Conservation (phyloP, 1,139 yeast genomes). For the Candida freyschussii region DNA sequence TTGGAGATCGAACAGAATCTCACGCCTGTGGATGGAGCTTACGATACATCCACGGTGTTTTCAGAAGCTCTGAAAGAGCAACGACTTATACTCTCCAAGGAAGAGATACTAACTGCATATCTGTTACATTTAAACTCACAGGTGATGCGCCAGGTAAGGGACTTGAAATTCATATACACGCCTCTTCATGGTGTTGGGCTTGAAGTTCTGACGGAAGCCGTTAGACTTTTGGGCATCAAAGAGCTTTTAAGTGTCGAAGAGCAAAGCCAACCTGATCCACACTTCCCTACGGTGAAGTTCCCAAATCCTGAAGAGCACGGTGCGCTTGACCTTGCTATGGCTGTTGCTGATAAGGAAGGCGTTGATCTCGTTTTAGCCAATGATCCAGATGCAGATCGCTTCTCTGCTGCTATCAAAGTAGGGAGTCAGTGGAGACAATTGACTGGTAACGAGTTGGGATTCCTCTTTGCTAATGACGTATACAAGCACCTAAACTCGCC, state of each 20-base stretch:
- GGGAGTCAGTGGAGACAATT: conserved; percentile 64
- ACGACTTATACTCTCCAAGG: conserved; percentile 25
- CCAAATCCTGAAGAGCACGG: conserved; percentile 98
- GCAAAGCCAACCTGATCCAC: conserved; percentile 77
- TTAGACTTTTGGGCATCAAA: conserved; percentile 31
- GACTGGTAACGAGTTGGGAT: conserved; percentile 90
- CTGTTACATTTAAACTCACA: conserved; percentile 30
- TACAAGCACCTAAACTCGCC: conserved; percentile 29
- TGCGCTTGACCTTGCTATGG: conserved; percentile 71
- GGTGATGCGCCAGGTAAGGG: conserved; percentile 24
- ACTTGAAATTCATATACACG: conserved; percentile 63
- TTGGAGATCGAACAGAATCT: conserved; percentile 53
- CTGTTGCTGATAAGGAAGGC: conserved; percentile 33
- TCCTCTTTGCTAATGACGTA: conserved; percentile 67
- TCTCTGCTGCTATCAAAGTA: conserved; percentile 58
- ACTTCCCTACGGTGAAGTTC: conserved; percentile 76
- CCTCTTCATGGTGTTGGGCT: conserved; percentile 95
- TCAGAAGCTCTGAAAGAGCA: conserved; percentile 11
- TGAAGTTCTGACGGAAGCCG: conserved; percentile 34
- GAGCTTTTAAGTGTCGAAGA: conserved; percentile 39
- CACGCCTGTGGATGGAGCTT: conserved; percentile 39
- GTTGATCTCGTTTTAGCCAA: conserved; percentile 69
- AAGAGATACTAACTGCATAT: conserved; percentile 32
- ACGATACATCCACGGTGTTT: conserved; percentile 18
- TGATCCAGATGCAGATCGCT: conserved; percentile 97